Evolutionary conservation across 805 yeast species (phyloP).

Genomic region (Hyphopichia homilentoma): DNA sequence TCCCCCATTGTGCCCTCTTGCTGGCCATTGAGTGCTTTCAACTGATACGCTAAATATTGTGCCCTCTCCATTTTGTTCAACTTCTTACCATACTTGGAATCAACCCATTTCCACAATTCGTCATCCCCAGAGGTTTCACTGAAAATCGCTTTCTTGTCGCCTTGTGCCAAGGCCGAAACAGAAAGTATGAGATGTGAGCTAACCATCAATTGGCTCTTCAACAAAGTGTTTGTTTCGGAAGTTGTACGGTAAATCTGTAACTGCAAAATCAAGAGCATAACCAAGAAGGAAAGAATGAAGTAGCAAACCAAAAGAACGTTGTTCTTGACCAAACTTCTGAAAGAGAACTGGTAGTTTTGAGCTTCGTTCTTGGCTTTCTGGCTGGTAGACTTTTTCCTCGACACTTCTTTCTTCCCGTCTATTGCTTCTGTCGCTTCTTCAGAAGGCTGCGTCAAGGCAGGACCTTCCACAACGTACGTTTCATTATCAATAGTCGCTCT

Average conservation of each 20-base stretch:
- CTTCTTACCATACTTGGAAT: constrained; percentile 11
- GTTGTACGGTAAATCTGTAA: constrained; percentile 13
- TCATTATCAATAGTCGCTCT: constrained; percentile 20
- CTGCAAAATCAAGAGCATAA: constrained; percentile 18
- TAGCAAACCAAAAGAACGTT: constrained; percentile 13
- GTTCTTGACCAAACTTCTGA: constrained; percentile 7
- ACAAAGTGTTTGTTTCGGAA: constrained; percentile 19
- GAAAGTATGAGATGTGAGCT: constrained; percentile 8
- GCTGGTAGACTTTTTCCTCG: not conserved
- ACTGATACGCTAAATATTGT: constrained; percentile 16
- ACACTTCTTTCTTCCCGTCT: not conserved
- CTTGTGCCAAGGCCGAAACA: too few relatives aligned
- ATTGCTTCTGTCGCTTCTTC: constrained; percentile 2
- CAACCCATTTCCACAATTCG: constrained; percentile 21
- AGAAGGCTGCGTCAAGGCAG: constrained; percentile 7
- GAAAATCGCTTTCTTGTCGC: not conserved
- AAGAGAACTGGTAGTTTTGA: constrained; percentile 1
- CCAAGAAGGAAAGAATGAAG: constrained; percentile 16
- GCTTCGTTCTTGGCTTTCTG: constrained; percentile 3
- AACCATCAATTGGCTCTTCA: constrained; percentile 16
- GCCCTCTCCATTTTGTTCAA: constrained; percentile 14
- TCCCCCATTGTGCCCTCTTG: not conserved
- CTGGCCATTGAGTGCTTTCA: constrained; percentile 9
- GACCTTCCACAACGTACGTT: constrained; percentile 19
- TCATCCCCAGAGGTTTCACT: constrained; percentile 3